Evolutionary conservation across 225 moss, liverwort and hornwort genomes (phyloP).

Genomic region (Bryum argenteum): DNA sequence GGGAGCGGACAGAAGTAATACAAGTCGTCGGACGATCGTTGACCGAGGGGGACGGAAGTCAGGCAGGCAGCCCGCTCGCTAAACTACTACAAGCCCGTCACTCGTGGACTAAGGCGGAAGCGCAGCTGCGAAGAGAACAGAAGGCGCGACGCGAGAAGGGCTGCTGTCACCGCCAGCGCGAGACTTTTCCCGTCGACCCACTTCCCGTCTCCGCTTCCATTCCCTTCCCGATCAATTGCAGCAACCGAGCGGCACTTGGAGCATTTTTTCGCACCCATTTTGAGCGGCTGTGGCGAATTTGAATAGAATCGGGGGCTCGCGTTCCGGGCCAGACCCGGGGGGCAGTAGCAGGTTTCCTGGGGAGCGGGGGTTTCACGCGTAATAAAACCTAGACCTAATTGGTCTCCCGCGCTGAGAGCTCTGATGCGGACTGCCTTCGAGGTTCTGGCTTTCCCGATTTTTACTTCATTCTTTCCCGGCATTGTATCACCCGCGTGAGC

Average conservation of each 20-base stretch:
- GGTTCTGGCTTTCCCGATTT: constrained; percentile 5
- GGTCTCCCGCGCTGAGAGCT: neutral
- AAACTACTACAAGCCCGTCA: constrained; percentile 22
- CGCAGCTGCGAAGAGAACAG: constrained; percentile 31
- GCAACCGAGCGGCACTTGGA: neutral
- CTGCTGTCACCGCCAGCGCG: constrained; percentile 25
- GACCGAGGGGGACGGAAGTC: neutral
- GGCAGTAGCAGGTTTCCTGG: neutral
- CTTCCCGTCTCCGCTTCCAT: too few relatives aligned
- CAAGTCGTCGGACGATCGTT: neutral
- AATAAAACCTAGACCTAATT: constrained; percentile 35
- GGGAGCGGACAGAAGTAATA: too few relatives aligned
- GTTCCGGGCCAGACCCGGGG: neutral
- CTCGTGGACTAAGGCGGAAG: constrained; percentile 29
- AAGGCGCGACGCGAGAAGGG: constrained; percentile 25
- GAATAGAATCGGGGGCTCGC: constrained; percentile 2
- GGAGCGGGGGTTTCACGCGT: constrained; percentile 28
- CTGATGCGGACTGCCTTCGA: constrained; percentile 26
- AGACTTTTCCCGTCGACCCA: neutral
- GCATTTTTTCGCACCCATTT: neutral
- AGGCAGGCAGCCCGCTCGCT: neutral
- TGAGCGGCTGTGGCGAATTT: constrained; percentile 30
- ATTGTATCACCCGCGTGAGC: constrained; percentile 28
- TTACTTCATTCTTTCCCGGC: neutral
- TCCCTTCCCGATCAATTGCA: constrained; percentile 12